Conservation (phyloP, 257 asterid genomes). For the Solanum virginianum region DNA sequence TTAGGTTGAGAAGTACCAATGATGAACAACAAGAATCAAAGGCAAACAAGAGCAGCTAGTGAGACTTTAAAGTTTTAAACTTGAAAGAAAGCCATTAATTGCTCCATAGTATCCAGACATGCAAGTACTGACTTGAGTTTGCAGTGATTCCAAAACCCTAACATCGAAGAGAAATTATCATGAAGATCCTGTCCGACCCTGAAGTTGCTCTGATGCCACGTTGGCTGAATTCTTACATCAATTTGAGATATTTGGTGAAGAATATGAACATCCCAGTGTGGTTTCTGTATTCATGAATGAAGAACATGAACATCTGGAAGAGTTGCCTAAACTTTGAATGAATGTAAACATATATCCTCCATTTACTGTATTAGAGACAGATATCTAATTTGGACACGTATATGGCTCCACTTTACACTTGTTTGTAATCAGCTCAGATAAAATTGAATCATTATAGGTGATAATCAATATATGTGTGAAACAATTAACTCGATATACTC, state of each 20-base stretch:
- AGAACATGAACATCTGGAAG: not conserved
- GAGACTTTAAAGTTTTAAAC: not conserved
- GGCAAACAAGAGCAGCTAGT: not conserved
- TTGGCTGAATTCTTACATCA: not conserved
- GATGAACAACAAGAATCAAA: not conserved
- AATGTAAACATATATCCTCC: not conserved
- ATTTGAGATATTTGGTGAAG: not conserved
- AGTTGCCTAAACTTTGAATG: not conserved
- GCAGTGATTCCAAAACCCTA: not conserved
- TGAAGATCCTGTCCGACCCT: not conserved
- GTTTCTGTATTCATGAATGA: not conserved
- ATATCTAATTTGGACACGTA: not conserved
- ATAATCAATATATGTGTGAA: not conserved
- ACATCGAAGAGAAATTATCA: not conserved
- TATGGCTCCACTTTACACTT: not conserved
- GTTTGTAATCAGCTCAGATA: not conserved
- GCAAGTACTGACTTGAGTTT: not conserved
- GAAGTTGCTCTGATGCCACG: not conserved
- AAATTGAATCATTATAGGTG: not conserved
- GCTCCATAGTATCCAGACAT: not conserved
- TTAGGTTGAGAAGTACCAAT: not conserved
- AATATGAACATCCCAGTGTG: not conserved
- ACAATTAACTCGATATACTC: not conserved
- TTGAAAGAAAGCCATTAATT: not conserved
- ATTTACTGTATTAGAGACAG: not conserved